Conservation (phyloP, 2,329 filamentous ascomycete genomes). For the Nemania abortiva region DNA sequence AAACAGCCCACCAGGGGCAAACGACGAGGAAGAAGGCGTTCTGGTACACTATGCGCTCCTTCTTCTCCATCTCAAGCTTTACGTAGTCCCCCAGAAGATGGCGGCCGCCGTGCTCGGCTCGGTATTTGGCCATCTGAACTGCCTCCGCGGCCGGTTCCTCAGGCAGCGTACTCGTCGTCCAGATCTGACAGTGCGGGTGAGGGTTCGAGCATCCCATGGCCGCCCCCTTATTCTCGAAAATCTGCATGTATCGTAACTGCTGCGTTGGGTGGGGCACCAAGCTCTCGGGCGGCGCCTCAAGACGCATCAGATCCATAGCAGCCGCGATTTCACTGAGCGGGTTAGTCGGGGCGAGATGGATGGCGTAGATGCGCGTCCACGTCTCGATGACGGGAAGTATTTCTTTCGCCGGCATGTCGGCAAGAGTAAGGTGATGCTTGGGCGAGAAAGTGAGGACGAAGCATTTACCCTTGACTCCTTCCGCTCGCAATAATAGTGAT, state of each 20-base stretch:
- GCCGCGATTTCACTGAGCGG: slow-evolving; percentile 65
- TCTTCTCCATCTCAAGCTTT: slow-evolving; percentile 81
- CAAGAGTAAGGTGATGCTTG: slow-evolving; percentile 89
- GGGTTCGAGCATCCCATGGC: slow-evolving; percentile 99
- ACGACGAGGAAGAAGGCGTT: slow-evolving; percentile 87
- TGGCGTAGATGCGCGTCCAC: slow-evolving; percentile 91
- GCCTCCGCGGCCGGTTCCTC: slow-evolving; percentile 90
- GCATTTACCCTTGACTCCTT: slow-evolving; percentile 93
- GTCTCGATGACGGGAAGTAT: slow-evolving; percentile 87
- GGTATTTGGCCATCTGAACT: slow-evolving; percentile 82
- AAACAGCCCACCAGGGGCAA: slow-evolving; percentile 97
- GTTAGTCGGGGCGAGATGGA: slow-evolving; percentile 80
- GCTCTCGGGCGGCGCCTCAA: slow-evolving; percentile 54
- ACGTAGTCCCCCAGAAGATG: slow-evolving; percentile 91
- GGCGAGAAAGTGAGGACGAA: slow-evolving; percentile 96
- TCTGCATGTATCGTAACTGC: slow-evolving; percentile 97
- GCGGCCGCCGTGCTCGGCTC: slow-evolving; percentile 74
- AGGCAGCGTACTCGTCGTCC: slow-evolving; percentile 91
- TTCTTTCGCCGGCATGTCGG: slow-evolving; percentile 82
- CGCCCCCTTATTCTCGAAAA: slow-evolving; percentile 98
- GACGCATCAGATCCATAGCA: slow-evolving; percentile 54
- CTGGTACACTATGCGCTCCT: slow-evolving; percentile 88
- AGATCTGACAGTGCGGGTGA: slow-evolving; percentile 96
- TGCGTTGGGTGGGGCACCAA: slow-evolving; percentile 68
- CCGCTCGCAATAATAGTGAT: slow-evolving; percentile 81